Conservation (phyloP, 1,284 basidiomycete genomes). For the Erythrobasidium hasegawianum region DNA sequence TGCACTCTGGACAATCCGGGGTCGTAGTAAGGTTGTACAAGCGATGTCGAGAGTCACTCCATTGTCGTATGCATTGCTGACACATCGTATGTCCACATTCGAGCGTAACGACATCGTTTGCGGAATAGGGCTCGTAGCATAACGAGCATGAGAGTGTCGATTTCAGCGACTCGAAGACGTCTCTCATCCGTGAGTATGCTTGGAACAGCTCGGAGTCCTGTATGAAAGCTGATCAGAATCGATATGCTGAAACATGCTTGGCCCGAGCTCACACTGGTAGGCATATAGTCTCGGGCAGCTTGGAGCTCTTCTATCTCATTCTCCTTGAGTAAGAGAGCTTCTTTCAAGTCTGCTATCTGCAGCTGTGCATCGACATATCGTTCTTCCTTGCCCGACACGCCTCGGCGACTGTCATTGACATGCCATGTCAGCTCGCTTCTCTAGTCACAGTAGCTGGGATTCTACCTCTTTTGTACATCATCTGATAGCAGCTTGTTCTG, state of each 20-base stretch:
- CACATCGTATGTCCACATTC: slow-evolving; percentile 34
- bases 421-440: too few relatives aligned
- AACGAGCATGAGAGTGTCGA: slow-evolving; percentile 21
- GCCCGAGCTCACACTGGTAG: slow-evolving; percentile 15
- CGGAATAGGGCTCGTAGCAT: slow-evolving; percentile 24
- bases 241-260: too few relatives aligned
- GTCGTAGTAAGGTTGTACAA: slow-evolving; percentile 33
- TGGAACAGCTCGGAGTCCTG: slow-evolving; percentile 20
- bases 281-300: slow-evolving; percentile 17
- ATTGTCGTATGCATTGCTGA: slow-evolving; percentile 18
- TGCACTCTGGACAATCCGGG: slow-evolving; percentile 31
- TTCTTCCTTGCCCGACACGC: slow-evolving; percentile 13
- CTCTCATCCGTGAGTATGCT: slow-evolving; percentile 19
- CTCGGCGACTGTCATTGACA: background rate
- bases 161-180: slow-evolving; percentile 27
- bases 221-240: too few relatives aligned
- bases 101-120: slow-evolving; percentile 19
- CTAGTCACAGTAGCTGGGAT: too few relatives aligned
- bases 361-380: slow-evolving; percentile 22
- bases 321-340: slow-evolving; percentile 22
- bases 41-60: slow-evolving; percentile 13
- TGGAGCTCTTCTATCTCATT: slow-evolving; percentile 26
- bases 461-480: slow-evolving; percentile 9
- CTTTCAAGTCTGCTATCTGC: slow-evolving; percentile 21
- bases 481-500: slow-evolving; percentile 31